Base-by-base conservation (phyloP, 2,329 filamentous ascomycete species). In the Myriosclerotinia duriaeana region DNA sequence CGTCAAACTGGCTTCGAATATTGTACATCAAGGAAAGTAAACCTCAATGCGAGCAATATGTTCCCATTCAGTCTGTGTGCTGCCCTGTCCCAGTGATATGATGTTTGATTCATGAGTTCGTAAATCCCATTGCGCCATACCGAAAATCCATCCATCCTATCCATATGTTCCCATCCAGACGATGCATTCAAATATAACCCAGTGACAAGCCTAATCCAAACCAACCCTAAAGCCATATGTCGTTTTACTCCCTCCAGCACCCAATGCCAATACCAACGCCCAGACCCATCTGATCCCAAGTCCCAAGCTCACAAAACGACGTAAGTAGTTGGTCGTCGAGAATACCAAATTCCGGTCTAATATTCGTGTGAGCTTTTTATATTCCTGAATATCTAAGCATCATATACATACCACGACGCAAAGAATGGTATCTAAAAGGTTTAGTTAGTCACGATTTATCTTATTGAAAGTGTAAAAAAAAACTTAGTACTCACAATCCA, bases 311-410 rank as follows among this genome's bases (percentile, higher is more conserved):
- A 64, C n/a, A 64, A 56, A 48, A 64, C 42, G 17, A 64, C 30
- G 38, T 55, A 64, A 1, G 53, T 64, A 46, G 52, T 48, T 14
- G 62, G 62, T 40, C 62, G 52, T 17, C 52, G 53, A n/a, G 42
- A 30, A 55, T 50, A 64, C 62, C 62, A 64, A 14, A 64, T 46
- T 36, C 50, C 52, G 4, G n/a, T 56, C 62, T 64, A 15, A 17
- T 9, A 48, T 20, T 17, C 2, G 7, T 64, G n/a, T 64, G 20
- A 55, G 61, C 30, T 40, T 22, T 7, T 9, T 1, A 20, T 34
- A 38, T 11, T 2, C n/a, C 12, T 14, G 40, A 46, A 17, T 44
- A 1, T 17, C 12, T 8, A 36, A 17, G 5, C 8, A 11, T 15
- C 22, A 44, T 20, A 46, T 12, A 48, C 62, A 20, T 56, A 64